These are phyloP conservation scores for Colletotrichum aenigma DNA, from an alignment of 2,329 filamentous ascomycete genomes.

Conservation along the genomic window DNA sequence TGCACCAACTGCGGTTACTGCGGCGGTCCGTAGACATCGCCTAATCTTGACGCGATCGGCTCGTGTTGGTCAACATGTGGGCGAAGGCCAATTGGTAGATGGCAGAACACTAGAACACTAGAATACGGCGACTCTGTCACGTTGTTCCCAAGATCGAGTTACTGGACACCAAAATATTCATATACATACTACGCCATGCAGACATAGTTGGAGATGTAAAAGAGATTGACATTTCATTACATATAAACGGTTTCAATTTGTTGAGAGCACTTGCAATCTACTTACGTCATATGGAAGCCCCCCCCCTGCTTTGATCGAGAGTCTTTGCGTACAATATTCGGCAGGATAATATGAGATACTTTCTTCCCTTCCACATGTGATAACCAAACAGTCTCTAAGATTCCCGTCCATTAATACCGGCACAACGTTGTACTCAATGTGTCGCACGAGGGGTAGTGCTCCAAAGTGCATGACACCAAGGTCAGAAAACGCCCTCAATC, in stretches of 20 bases:
- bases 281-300: not conserved
- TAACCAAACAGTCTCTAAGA: not conserved
- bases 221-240: not conserved
- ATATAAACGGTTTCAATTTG: accelerated
- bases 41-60: not conserved
- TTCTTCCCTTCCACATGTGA: accelerated
- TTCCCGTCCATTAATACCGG: accelerated
- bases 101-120: not conserved
- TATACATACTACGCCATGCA: not conserved
- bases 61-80: not conserved
- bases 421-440: not conserved
- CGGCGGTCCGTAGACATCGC: not conserved
- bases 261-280: not conserved
- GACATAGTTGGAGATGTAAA: not conserved
- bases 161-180: not conserved
- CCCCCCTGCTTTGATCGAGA: not conserved
- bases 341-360: not conserved
- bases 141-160: not conserved
- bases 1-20: not conserved
- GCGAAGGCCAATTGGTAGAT: not conserved
- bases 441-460: not conserved
- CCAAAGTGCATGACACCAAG: not conserved
- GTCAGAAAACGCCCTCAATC: not conserved
- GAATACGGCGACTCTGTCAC: not conserved
- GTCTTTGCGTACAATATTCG: not conserved